Base-by-base conservation (phyloP, 2,329 filamentous ascomycete species). In the Apiospora sp. region DNA sequence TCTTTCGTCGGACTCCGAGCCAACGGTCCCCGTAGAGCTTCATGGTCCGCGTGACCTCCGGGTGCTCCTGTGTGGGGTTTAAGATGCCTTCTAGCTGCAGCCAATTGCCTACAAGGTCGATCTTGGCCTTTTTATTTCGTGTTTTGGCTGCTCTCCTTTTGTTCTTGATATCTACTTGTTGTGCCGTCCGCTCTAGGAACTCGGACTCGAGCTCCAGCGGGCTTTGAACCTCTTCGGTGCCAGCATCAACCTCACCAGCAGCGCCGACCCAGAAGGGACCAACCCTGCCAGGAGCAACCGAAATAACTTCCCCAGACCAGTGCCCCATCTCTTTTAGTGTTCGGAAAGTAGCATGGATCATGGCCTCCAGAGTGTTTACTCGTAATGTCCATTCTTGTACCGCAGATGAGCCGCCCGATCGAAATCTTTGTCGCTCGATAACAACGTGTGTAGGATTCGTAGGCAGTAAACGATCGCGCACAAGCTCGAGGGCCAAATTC, bases 351-450 rank as follows among this genome's bases (percentile, higher is more conserved):
- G 92, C 92, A 84, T 95, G 93, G 0, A 97, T 82, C 91, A 96
- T 96, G 4, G 91, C 90, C 81, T 97, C 94, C 30, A 97, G 87
- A 77, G 93, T 92, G 76, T 96, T 96, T 12, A 97, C 94, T 1
- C 93, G 87, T 54, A 96, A 80, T 3, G 94, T 96, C 94, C 94
- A 97, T 82, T 97, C 93, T 73, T 91, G 89, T 1, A 97, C 90
- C 0, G 90, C 88, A 0, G 89, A 83, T 0, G 84, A 87, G 12
- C 92, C 89, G n/a, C 86, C 87, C 2, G 90, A 91, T 3, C 94
- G 91, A 77, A 86, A 89, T 4, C 88, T 87, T 77, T 90, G 88
- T 24, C 86, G 84, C 79, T 90, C 88, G 72, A 97, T 94, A 1
- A 96, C 84, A 43, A 97, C 85, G 70, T 92, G 87, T 3, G 90